These are phyloP conservation scores for Cadophora malorum DNA, from an alignment of 2,329 filamentous ascomycete genomes.

Conservation along the genomic window DNA sequence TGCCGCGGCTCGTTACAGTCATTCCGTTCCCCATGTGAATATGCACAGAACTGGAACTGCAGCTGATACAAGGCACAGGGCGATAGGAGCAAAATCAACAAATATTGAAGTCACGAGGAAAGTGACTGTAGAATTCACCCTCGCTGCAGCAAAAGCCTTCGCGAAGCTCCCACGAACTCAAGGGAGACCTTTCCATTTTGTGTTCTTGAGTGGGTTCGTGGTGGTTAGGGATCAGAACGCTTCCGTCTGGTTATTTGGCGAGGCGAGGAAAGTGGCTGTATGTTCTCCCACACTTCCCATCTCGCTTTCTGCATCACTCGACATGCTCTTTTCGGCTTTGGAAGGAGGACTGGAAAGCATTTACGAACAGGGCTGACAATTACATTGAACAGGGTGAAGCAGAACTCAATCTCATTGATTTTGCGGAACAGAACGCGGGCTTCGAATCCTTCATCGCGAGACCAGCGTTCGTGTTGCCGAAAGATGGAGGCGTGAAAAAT, in stretches of 20 bases:
- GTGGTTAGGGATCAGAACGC: constrained; percentile 50
- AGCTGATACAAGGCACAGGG: background rate
- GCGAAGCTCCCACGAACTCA: constrained; percentile 27
- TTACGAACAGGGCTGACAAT: too few species aligned
- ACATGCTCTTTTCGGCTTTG: too few species aligned
- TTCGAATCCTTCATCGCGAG: constrained; percentile 23
- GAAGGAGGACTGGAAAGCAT: too few species aligned
- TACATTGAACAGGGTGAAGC: constrained; percentile 26
- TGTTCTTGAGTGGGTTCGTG: constrained; percentile 48
- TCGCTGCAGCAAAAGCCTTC: constrained; percentile 45
- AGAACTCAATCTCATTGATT: constrained; percentile 25
- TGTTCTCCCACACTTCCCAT: too few species aligned
- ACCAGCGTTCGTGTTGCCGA: constrained; percentile 22
- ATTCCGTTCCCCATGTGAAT: too few species aligned
- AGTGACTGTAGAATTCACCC: constrained; percentile 31
- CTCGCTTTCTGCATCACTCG: too few species aligned
- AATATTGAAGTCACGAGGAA: constrained; percentile 18
- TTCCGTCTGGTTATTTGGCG: constrained; percentile 48
- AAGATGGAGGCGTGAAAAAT: constrained; percentile 11
- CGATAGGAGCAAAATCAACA: constrained; percentile 29
- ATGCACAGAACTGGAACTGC: too few species aligned
- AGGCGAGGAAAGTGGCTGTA: constrained; percentile 44
- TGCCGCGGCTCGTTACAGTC: too few species aligned
- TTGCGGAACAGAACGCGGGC: constrained; percentile 11
- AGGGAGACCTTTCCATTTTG: constrained; percentile 49